Evolutionary conservation across 352 stramenopile genomes (phyloP).

Genomic region (Pythium brachiatum): DNA sequence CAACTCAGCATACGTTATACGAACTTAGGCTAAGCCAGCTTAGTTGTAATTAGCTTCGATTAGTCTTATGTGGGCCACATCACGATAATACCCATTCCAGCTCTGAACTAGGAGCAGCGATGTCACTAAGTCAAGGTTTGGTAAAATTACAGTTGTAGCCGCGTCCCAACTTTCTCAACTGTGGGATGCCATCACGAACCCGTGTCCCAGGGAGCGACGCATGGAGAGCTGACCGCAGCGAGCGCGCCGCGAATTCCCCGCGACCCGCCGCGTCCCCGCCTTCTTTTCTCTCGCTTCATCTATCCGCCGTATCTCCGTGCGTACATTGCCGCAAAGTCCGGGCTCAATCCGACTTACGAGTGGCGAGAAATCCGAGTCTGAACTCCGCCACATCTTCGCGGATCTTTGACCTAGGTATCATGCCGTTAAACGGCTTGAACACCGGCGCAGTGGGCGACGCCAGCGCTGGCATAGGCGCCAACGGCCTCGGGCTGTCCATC

Average conservation of each 20-base stretch:
- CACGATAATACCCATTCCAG: too few relatives aligned
- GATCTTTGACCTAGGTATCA: background rate
- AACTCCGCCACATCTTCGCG: background rate
- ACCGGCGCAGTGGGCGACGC: background rate
- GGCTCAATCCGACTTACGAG: background rate
- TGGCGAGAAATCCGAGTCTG: background rate
- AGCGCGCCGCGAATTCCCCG: background rate
- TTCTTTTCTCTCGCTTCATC: background rate
- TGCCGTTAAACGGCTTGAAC: background rate
- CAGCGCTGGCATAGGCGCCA: background rate
- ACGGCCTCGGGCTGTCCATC: constrained; percentile 15
- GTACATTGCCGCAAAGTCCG: background rate
- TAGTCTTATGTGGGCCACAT: background rate
- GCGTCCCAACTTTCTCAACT: background rate
- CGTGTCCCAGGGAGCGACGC: constrained; percentile 4
- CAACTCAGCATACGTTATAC: too few relatives aligned
- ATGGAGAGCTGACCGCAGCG: constrained; percentile 5
- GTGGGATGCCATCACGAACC: constrained; percentile 2
- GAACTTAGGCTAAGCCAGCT: too few relatives aligned
- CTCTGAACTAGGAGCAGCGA: too few relatives aligned
- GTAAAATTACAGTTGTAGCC: background rate
- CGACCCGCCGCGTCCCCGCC: background rate
- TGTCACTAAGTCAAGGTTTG: too few relatives aligned
- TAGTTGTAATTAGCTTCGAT: too few relatives aligned
- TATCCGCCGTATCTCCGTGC: background rate